Base-by-base conservation (phyloP, 176 grass and related monocot genomes). In the Cymbopogon citratus region DNA sequence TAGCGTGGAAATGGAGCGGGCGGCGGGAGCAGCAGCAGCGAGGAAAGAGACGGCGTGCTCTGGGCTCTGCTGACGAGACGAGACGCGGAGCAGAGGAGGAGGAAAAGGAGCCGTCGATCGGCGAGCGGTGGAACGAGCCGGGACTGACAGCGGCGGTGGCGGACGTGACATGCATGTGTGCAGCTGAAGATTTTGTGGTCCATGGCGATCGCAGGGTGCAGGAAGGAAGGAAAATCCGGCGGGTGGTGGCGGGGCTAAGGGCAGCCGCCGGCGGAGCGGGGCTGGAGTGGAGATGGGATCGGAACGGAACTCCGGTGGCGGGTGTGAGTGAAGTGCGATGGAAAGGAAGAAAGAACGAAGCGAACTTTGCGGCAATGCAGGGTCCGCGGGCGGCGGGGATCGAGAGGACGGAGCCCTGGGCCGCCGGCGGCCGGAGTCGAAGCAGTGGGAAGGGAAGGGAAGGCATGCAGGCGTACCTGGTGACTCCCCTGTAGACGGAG, bases 401-500 rank as follows among this genome's bases (percentile, higher is more conserved):
- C 2, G 31, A 3, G 31, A 33, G 1, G 31, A 33, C 31, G 3
- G 31, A 33, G 31, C 31, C 31, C 1, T 14, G 31, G 3, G 31
- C 31, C 31, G 31, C 31, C 11, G 41, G 41, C 11, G 41, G 11
- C 48, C 48, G 52, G 15, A 43, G 86, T 46, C 33, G 51, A 54
- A 64, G 39, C 31, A 3, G 31, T 33, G 31, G 31, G 31, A 33
- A 33, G 31, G 31, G 31, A 33, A 33, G 31, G 31, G 31, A 75
- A 13, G 7, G 43, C 40, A 77, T 33, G 31, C 31, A 33, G 31
- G 1, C 34, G 57, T 82, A 99, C 96, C 93, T 99, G 43, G 96
- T 99, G 46, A 95, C 96, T 16, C 96, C 96, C 81, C 96, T 87
- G 73, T 91, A 95, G 36, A 88, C 69, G 25, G 96, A 99, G 80